Evolutionary conservation across 352 stramenopile genomes (phyloP).

Genomic region (Peronospora tabacina): DNA sequence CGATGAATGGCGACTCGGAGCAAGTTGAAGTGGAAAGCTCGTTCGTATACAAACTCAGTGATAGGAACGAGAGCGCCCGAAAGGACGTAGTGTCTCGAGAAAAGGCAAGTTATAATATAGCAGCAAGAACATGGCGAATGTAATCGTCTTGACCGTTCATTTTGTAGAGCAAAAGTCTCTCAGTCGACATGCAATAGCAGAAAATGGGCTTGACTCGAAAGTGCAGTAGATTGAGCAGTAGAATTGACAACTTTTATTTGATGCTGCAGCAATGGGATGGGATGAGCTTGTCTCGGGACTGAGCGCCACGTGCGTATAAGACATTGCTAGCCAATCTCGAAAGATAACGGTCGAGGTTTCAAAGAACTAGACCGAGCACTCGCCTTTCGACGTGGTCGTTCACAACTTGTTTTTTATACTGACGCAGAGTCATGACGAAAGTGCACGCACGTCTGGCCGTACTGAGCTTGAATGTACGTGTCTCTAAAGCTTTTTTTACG

Average conservation of each 20-base stretch:
- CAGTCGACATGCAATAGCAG: too few relatives aligned
- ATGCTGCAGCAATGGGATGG: not conserved
- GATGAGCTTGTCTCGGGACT: too few relatives aligned
- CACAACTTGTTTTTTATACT: not conserved
- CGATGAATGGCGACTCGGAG: conserved; percentile 23
- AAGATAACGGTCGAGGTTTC: conserved; percentile 11
- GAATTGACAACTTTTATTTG: conserved; percentile 14
- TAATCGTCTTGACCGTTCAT: too few relatives aligned
- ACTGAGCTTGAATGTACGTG: conserved; percentile 61
- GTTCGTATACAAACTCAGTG: too few relatives aligned
- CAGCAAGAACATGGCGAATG: too few relatives aligned
- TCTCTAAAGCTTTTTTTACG: not conserved
- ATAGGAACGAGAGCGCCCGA: too few relatives aligned
- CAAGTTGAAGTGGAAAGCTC: conserved; percentile 30
- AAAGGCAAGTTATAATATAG: too few relatives aligned
- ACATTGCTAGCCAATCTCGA: conserved; percentile 16
- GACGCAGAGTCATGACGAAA: conserved; percentile 15
- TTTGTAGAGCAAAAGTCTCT: too few relatives aligned
- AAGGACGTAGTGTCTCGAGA: too few relatives aligned
- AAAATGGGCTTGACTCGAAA: too few relatives aligned
- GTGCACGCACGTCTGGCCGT: conserved; percentile 48
- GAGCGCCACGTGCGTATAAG: not conserved
- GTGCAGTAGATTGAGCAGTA: too few relatives aligned
- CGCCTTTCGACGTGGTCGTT: not conserved
- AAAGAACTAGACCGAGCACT: too few relatives aligned